Base-by-base conservation (phyloP, 164 flowering plant genomes). In the Magnolia changhungtana region DNA sequence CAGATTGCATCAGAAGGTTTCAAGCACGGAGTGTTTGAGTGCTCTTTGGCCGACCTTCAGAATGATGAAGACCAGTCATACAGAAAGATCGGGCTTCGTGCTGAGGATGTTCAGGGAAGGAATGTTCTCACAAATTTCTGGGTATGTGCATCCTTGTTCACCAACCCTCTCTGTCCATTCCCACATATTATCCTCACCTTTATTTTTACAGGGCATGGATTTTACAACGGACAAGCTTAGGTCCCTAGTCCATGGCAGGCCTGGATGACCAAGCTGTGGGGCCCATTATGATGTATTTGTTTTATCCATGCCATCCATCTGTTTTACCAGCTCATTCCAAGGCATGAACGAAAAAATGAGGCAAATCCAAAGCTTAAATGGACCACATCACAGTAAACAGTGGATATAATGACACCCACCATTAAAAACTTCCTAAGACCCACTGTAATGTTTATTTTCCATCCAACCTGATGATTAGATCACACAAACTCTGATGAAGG, bases 1-100 rank as follows among this genome's bases (percentile, higher is more conserved):
- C 82, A 84, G 86, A 84, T 84, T 71, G 84, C 86, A 50, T 84
- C 86, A 0, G 86, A 83, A 50, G 86, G 86, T 20, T 84, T 84
- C 23, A 84, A 84, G 74, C 82, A 81, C 72, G 27, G 86, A 66
- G 86, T 84, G 55, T 84, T 84, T 67, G 84, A 84, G 80, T 20
- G 72, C 64, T 77, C 77, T 58, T 63, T 84, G 73, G 86, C 86
- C 73, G 86, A 84, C 75, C 84, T 84, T 76, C 84, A 84, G 63
- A 50, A 5, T 52, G 86, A 84, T 72, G 86, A 84, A 67, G 86
- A 84, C 69, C 86, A 84, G 59, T 71, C 84, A 3, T 84, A 78
- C 82, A 77, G 79, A 71, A 81, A 84, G 76, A 81, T 84, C 76
- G 71, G 86, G 2, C 71, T 84, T 27, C 63, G 82, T 13, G 79